Conservation (phyloP, 2,329 filamentous ascomycete genomes). For the Aspergillus pseudonomiae region DNA sequence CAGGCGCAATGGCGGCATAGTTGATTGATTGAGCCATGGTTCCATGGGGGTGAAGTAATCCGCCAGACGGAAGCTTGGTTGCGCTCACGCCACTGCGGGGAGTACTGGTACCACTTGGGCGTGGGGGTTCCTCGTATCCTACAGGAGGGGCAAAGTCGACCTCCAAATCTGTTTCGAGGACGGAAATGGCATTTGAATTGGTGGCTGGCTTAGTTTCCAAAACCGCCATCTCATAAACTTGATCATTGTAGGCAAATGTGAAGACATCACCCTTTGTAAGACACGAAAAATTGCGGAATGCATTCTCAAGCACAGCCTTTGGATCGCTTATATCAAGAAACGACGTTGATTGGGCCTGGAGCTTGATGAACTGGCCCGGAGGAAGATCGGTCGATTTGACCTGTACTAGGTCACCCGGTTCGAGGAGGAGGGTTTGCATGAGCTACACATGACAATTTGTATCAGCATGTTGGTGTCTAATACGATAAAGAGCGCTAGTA, state of each 20-base stretch:
- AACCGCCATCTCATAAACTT: conserved; percentile 89
- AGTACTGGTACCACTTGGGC: conserved; percentile 80
- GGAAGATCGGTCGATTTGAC: conserved; percentile 93
- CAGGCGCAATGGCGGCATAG: conserved; percentile 85
- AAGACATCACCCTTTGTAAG: conserved; percentile 93
- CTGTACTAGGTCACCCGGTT: conserved; percentile 92
- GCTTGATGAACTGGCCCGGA: conserved; percentile 88
- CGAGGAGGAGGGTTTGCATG: conserved; percentile 87
- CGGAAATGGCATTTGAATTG: conserved; percentile 81
- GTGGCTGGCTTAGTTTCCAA: conserved; percentile 88
- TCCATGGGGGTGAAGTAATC: conserved; percentile 78
- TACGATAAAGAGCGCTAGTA: neutral
- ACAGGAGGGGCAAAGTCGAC: conserved; percentile 95
- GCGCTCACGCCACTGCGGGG: conserved; percentile 69
- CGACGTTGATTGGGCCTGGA: conserved; percentile 88
- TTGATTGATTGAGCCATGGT: conserved; percentile 99
- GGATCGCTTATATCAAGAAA: conserved; percentile 98
- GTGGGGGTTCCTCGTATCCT: conserved; percentile 87
- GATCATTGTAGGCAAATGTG: conserved; percentile 95
- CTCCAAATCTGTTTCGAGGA: conserved; percentile 93
- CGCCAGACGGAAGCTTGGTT: conserved; percentile 64
- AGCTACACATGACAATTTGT: conserved; percentile 58
- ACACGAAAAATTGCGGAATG: conserved; percentile 93
- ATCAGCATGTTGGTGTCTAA: conserved; percentile 7
- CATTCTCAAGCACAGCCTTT: conserved; percentile 94